Percentiles rank a stretch among this genome's conserved stretches.
These are phyloP conservation scores for Aureobasidium namibiae DNA, from an alignment of 2,329 filamentous ascomycete genomes.

Conservation along the genomic window DNA sequence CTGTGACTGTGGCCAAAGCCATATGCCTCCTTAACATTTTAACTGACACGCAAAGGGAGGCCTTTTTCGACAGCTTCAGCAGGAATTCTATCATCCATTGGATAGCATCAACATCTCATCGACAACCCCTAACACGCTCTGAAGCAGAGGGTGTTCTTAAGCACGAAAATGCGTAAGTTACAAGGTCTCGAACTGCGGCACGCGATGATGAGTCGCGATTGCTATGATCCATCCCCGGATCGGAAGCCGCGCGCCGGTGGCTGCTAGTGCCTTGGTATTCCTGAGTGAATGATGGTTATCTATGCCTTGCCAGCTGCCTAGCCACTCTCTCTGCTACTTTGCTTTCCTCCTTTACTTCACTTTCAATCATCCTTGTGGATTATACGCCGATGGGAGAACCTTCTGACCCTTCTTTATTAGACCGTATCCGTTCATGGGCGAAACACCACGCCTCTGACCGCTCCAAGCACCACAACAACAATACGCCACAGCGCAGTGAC, in stretches of 20 bases:
- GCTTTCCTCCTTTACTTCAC: conserved; percentile 10
- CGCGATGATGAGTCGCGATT: neutral
- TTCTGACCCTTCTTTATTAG: conserved; percentile 43
- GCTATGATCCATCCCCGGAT: neutral
- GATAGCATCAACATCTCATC: neutral
- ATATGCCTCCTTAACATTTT: neutral
- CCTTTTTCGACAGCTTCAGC: neutral
- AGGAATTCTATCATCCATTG: neutral
- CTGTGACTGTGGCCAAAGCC: neutral
- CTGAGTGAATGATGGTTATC: neutral
- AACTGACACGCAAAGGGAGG: neutral
- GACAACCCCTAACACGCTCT: neutral
- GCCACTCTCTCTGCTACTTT: neutral
- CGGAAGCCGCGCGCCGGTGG: neutral
- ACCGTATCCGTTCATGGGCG: conserved; percentile 44
- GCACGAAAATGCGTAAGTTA: conserved; percentile 5
- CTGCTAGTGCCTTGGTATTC: conserved; percentile 6
- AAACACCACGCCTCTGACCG: conserved; percentile 34
- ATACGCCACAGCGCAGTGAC: conserved; percentile 16
- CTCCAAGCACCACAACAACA: conserved; percentile 14
- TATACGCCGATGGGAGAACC: conserved; percentile 45
- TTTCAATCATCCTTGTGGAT: conserved; percentile 14
- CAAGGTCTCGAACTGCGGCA: neutral
- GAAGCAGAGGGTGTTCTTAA: neutral
- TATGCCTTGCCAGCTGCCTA: neutral